Evolutionary conservation across 768 basidiomycete species (phyloP).

Genomic region (Tulasnella sp.): DNA sequence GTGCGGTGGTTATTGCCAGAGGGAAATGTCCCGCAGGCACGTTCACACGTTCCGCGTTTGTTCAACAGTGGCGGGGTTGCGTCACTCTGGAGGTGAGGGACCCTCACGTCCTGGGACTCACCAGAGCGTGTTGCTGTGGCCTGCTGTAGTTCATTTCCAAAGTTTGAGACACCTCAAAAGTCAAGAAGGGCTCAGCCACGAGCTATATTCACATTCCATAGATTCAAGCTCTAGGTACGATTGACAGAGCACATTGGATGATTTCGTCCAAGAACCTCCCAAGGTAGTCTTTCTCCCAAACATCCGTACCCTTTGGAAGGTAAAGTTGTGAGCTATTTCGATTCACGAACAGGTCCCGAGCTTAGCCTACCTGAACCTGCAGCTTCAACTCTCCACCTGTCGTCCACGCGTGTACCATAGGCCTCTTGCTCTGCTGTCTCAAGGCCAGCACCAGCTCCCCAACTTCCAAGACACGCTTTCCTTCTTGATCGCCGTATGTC

Average conservation of each 20-base stretch:
- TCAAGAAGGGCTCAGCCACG: too few species aligned
- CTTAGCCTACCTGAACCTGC: slow-evolving; percentile 6
- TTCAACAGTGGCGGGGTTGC: too few species aligned
- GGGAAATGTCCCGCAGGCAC: too few species aligned
- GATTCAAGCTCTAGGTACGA: background rate
- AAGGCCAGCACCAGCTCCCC: slow-evolving; percentile 1
- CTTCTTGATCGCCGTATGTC: background rate
- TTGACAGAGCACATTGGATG: slow-evolving; percentile 5
- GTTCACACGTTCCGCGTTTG: too few species aligned
- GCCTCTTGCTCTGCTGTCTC: slow-evolving; percentile 10
- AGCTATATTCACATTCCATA: too few species aligned
- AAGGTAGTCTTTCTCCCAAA: slow-evolving; percentile 20
- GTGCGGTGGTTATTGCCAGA: too few species aligned
- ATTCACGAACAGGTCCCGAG: background rate
- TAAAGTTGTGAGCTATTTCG: background rate
- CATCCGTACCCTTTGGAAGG: background rate
- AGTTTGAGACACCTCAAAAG: too few species aligned
- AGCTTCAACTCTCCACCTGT: slow-evolving; percentile 2
- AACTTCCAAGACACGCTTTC: background rate
- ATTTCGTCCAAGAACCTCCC: slow-evolving; percentile 18
- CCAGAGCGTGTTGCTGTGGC: too few species aligned
- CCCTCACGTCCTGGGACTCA: too few species aligned
- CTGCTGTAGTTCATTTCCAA: too few species aligned
- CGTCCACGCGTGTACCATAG: slow-evolving; percentile 16
- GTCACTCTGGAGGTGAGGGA: too few species aligned